These are phyloP conservation scores for Trametes hirsuta DNA, from an alignment of 1,284 basidiomycete genomes.

Conservation along the genomic window DNA sequence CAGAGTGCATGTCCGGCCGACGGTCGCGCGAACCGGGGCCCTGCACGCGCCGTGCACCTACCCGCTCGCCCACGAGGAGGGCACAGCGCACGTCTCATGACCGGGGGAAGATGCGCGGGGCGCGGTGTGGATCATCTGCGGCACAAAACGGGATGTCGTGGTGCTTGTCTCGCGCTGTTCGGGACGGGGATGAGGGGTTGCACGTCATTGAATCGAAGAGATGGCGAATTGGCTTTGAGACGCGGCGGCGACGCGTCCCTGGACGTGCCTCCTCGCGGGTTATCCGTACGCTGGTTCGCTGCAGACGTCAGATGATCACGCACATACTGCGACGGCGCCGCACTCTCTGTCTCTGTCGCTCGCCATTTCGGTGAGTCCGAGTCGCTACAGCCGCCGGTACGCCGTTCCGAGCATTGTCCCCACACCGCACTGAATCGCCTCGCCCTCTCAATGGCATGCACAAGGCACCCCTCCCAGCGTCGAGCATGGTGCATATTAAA, in stretches of 20 bases:
- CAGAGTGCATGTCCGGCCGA: neutral
- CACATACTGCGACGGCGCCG: neutral
- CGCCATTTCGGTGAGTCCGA: too few species aligned
- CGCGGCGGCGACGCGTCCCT: neutral
- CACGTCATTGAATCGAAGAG: neutral
- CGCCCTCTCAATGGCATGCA: neutral
- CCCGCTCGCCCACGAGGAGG: too few species aligned
- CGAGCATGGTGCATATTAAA: neutral
- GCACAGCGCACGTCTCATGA: neutral
- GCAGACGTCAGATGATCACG: neutral
- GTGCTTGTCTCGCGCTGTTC: too few species aligned
- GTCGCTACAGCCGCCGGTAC: neutral
- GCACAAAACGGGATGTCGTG: too few species aligned
- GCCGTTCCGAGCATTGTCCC: neutral
- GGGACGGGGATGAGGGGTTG: too few species aligned
- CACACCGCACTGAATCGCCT: too few species aligned
- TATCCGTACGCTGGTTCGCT: neutral
- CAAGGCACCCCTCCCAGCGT: neutral
- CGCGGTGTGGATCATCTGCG: neutral
- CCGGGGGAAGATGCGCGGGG: neutral
- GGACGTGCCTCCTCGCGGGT: neutral
- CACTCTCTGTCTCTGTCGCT: too few species aligned
- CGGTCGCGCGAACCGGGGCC: neutral
- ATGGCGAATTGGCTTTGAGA: constrained; percentile 6
- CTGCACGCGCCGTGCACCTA: neutral